Evolutionary conservation across 306 rosid species (phyloP).

Genomic region (Nissolia schottii): DNA sequence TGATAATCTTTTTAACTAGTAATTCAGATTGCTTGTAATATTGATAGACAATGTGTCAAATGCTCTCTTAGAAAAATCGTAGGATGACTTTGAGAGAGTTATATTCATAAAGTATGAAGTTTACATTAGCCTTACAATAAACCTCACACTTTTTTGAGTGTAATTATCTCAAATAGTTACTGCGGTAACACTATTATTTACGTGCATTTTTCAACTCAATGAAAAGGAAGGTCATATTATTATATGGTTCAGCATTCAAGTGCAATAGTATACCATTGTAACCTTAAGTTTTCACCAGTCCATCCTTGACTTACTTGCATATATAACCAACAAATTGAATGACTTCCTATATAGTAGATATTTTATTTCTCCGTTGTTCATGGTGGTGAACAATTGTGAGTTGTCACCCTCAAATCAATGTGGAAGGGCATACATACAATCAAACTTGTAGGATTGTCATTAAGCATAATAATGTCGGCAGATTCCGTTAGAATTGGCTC

Average conservation of each 20-base stretch:
- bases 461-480: constrained; percentile 40
- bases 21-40: no score
- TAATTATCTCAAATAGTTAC: no score
- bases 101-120: no score
- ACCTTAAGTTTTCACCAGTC: no score
- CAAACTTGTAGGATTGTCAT: neutral
- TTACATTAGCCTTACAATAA: no score
- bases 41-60: no score
- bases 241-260: constrained; percentile 2
- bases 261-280: constrained; percentile 5
- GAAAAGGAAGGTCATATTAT: no score
- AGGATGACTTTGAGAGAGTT: no score
- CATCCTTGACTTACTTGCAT: neutral
- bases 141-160: no score
- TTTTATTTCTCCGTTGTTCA: neutral
- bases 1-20: no score
- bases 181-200: no score
- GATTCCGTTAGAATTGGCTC: constrained; percentile 23
- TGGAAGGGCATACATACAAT: neutral
- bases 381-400: neutral
- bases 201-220: neutral
- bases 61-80: no score
- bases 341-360: neutral
- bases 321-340: neutral
- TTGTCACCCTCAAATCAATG: constrained; percentile 1